Evolutionary conservation across 1,139 yeast genomes (phyloP).

Genomic region (Candida gigantensis): DNA sequence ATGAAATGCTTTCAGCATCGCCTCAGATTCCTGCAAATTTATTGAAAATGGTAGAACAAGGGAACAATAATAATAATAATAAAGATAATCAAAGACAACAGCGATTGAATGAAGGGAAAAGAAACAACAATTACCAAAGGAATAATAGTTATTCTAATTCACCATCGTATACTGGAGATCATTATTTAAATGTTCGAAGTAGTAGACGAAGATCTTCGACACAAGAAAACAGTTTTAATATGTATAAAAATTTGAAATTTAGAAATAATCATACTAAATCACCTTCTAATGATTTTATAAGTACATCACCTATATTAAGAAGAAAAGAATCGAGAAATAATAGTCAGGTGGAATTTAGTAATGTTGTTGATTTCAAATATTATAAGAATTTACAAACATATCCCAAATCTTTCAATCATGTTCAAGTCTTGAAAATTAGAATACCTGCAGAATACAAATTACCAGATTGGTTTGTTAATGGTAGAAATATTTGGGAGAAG

Average conservation of each 20-base stretch:
- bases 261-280: slow-evolving; percentile 15
- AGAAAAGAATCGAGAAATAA: slow-evolving; percentile 7
- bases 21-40: slow-evolving; percentile 69
- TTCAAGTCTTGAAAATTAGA: slow-evolving; percentile 44
- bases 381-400: slow-evolving; percentile 37
- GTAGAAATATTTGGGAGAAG: slow-evolving; percentile 64
- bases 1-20: slow-evolving; percentile 57
- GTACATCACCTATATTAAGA: slow-evolving; percentile 11
- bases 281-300: slow-evolving; percentile 6
- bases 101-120: slow-evolving; percentile 5
- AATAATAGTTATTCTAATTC: slow-evolving; percentile 3
- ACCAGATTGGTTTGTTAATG: slow-evolving; percentile 71
- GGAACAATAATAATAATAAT: slow-evolving; percentile 30
- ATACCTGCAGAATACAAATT: slow-evolving; percentile 63
- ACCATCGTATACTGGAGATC: slow-evolving; percentile 2
- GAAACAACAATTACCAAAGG: neutral
- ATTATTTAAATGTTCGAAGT: slow-evolving; percentile 3
- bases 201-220: slow-evolving; percentile 37
- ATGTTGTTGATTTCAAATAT: slow-evolving; percentile 35
- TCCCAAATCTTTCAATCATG: slow-evolving; percentile 35
- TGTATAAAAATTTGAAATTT: slow-evolving; percentile 26
- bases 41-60: slow-evolving; percentile 54
- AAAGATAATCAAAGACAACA: slow-evolving; percentile 2
- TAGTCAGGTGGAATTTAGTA: slow-evolving; percentile 15
- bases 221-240: slow-evolving; percentile 19